Evolutionary conservation across 2,329 filamentous ascomycete genomes (phyloP).

Genomic region (Tolypocladium amazonense): DNA sequence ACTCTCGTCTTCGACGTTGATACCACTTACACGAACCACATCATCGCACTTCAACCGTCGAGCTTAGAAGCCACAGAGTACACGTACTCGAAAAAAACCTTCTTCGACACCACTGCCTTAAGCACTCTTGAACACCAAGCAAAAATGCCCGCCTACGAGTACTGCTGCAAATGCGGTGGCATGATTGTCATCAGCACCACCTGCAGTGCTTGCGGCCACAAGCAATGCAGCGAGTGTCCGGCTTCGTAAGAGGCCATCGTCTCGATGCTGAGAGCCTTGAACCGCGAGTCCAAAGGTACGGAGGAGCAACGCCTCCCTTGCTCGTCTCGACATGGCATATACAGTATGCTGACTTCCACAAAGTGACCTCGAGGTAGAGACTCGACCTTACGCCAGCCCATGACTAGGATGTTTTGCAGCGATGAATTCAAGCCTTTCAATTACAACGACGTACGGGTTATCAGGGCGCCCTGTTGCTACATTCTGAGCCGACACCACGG

Average conservation of each 20-base stretch:
- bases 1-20: background rate
- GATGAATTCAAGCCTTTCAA: background rate
- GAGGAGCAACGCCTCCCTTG: no score
- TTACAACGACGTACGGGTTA: background rate
- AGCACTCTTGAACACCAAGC: background rate
- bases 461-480: background rate
- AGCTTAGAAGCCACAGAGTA: background rate
- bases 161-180: conserved; percentile 45
- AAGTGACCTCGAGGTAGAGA: background rate
- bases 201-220: conserved; percentile 39
- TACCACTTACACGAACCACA: background rate
- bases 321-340: background rate
- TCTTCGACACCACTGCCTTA: background rate
- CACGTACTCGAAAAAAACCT: background rate
- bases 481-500: conserved; percentile 10
- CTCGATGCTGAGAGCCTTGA: background rate
- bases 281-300: background rate
- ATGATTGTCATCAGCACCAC: conserved; percentile 47
- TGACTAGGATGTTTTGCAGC: background rate
- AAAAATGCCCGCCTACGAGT: conserved; percentile 35
- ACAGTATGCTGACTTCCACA: background rate
- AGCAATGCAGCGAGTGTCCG: conserved; percentile 37
- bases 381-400: background rate
- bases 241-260: conserved; percentile 14
- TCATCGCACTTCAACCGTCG: background rate